These are phyloP conservation scores for Phyllosticta citrichinensis DNA, from an alignment of 2,329 filamentous ascomycete genomes.

Conservation along the genomic window DNA sequence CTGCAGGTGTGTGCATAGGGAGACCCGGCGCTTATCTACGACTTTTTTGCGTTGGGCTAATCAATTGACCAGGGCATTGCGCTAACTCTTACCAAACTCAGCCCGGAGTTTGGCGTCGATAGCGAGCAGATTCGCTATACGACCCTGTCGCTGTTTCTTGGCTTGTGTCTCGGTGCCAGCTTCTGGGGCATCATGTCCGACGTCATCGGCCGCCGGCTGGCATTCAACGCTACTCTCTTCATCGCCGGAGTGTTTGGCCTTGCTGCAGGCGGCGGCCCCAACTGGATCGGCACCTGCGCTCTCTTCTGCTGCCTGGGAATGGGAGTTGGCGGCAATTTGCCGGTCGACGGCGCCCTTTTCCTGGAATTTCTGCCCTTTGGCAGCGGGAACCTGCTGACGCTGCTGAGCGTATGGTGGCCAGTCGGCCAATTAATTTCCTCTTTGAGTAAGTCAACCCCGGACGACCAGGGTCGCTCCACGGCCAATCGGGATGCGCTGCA, in stretches of 20 bases:
- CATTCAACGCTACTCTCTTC: slow-evolving; percentile 72
- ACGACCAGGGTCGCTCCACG: background rate
- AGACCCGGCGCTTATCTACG: background rate
- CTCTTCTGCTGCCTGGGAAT: slow-evolving; percentile 35
- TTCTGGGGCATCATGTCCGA: slow-evolving; percentile 76
- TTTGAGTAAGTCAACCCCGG: slow-evolving; percentile 25
- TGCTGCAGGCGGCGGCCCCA: slow-evolving; percentile 55
- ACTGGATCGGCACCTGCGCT: slow-evolving; percentile 45
- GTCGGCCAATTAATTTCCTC: slow-evolving; percentile 67
- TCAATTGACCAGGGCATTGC: slow-evolving; percentile 53
- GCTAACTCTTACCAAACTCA: slow-evolving; percentile 64
- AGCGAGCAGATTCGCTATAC: slow-evolving; percentile 69
- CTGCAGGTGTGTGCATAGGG: slow-evolving; percentile 45
- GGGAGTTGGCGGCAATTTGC: slow-evolving; percentile 54
- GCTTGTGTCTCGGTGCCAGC: slow-evolving; percentile 67
- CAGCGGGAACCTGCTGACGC: slow-evolving; percentile 62
- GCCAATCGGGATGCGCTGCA: background rate
- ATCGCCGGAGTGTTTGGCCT: slow-evolving; percentile 68
- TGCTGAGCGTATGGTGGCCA: slow-evolving; percentile 83
- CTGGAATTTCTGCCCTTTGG: slow-evolving; percentile 72
- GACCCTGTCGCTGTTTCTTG: slow-evolving; percentile 65
- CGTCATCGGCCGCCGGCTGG: slow-evolving; percentile 64
- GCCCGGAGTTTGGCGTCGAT: slow-evolving; percentile 60
- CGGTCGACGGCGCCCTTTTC: slow-evolving; percentile 71
- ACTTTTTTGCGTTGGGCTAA: slow-evolving; percentile 6